Evolutionary conservation across 2,329 filamentous ascomycete genomes (phyloP).

Genomic region (Celoporthe dispersa): DNA sequence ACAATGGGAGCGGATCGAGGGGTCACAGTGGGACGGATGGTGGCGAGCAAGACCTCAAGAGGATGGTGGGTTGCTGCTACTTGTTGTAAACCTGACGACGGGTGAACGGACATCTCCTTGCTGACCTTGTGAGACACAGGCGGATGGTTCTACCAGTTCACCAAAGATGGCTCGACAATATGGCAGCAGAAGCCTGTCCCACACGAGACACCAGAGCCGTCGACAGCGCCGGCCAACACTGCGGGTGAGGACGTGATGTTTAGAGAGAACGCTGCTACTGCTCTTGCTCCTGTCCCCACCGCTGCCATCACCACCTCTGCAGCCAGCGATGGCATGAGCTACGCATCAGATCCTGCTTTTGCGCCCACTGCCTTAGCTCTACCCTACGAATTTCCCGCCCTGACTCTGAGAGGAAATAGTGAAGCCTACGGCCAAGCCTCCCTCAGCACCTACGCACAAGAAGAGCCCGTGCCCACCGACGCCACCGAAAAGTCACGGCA

Average conservation of each 20-base stretch:
- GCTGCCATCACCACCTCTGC: background rate
- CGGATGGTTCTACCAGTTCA: constrained; percentile 25
- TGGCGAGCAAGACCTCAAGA: constrained; percentile 22
- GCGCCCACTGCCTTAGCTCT: background rate
- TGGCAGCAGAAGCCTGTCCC: constrained; percentile 21
- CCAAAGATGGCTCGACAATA: constrained; percentile 23
- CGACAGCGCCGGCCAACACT: constrained; percentile 8
- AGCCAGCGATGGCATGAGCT: constrained; percentile 2
- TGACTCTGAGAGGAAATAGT: constrained; percentile 19
- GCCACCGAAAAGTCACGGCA: constrained; percentile 7
- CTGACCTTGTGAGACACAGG: constrained; percentile 15
- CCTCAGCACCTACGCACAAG: constrained; percentile 1
- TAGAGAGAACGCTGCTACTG: constrained; percentile 14
- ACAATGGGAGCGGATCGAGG: constrained; percentile 21
- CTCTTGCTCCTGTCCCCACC: constrained; percentile 1
- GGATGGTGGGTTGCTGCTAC: constrained; percentile 6
- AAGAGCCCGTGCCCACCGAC: constrained; percentile 13
- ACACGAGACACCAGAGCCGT: constrained; percentile 1
- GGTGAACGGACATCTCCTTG: background rate
- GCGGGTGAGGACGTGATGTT: constrained; percentile 24
- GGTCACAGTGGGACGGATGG: constrained; percentile 22
- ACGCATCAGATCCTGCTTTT: background rate
- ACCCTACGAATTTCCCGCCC: constrained; percentile 14
- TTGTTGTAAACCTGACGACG: background rate
- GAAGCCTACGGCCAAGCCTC: constrained; percentile 15